Percentiles rank a stretch among this genome's conserved stretches.
phyloP scores from a whole-genome alignment of 768 basidiomycete species.

The Auricularia sp. region DNA sequence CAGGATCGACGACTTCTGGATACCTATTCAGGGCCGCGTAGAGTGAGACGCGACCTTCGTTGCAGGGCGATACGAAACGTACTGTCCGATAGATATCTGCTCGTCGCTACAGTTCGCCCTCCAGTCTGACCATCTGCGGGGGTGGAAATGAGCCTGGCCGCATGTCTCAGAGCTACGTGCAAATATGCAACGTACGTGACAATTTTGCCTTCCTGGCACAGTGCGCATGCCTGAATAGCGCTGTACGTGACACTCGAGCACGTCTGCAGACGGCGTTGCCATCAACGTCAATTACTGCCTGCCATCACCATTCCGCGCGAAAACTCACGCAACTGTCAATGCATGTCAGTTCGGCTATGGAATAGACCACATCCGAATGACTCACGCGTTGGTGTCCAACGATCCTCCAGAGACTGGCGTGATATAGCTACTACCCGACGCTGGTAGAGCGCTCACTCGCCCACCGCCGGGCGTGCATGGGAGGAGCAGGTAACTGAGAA shows the following conservation, averaged over 20 bases:
- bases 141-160: background rate
- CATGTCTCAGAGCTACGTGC: background rate
- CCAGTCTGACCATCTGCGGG: background rate
- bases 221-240: background rate
- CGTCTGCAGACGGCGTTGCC: background rate
- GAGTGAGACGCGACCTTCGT: too few relatives aligned
- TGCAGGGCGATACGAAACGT: background rate
- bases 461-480: too few relatives aligned
- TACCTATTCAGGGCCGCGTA: background rate
- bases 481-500: too few relatives aligned
- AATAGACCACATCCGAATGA: too few relatives aligned
- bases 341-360: too few relatives aligned
- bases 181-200: background rate
- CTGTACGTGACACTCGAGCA: background rate
- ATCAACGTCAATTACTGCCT: background rate
- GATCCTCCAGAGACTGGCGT: too few relatives aligned
- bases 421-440: too few relatives aligned
- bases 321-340: background rate
- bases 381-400: too few relatives aligned
- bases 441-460: too few relatives aligned
- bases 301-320: background rate
- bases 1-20: background rate
- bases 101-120: background rate
- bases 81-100: background rate
- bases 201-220: background rate